These are phyloP conservation scores for Wallacemonas rigidus DNA, from an alignment of 208 protist species.

Conservation along the genomic window DNA sequence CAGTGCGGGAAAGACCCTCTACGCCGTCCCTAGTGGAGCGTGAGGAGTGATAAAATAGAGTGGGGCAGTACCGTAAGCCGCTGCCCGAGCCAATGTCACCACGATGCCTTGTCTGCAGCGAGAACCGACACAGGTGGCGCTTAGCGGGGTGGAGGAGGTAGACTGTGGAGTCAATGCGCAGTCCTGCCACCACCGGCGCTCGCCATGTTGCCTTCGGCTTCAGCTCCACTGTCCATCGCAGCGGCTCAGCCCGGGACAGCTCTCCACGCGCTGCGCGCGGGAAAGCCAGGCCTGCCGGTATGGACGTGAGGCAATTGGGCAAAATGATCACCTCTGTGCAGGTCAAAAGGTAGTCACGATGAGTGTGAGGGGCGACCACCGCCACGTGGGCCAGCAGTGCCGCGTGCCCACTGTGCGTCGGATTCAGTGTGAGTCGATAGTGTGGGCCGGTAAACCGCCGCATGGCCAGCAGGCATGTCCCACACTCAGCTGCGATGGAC, in stretches of 20 bases:
- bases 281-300: neutral
- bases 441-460: slow-evolving; percentile 32
- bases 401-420: neutral
- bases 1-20: slow-evolving; percentile 26
- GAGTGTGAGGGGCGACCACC: slow-evolving; percentile 20
- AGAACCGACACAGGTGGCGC: slow-evolving; percentile 60
- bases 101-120: slow-evolving; percentile 43
- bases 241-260: too few species aligned
- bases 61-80: slow-evolving; percentile 62
- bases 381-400: slow-evolving; percentile 23
- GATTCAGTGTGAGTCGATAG: slow-evolving; percentile 16
- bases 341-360: slow-evolving; percentile 18
- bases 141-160: slow-evolving; percentile 55
- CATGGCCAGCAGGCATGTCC: slow-evolving; percentile 35
- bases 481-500: slow-evolving; percentile 39
- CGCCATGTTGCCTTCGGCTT: slow-evolving; percentile 78
- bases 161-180: slow-evolving; percentile 40
- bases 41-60: slow-evolving; percentile 37
- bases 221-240: slow-evolving; percentile 52
- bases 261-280: too few species aligned
- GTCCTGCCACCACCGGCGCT: slow-evolving; percentile 54
- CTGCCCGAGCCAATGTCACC: neutral
- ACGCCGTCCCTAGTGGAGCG: slow-evolving; percentile 38
- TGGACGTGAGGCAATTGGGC: slow-evolving; percentile 34
- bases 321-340: slow-evolving; percentile 35